phyloP scores from a whole-genome alignment of 257 asterid genomes.

The Apocynum venetum region DNA sequence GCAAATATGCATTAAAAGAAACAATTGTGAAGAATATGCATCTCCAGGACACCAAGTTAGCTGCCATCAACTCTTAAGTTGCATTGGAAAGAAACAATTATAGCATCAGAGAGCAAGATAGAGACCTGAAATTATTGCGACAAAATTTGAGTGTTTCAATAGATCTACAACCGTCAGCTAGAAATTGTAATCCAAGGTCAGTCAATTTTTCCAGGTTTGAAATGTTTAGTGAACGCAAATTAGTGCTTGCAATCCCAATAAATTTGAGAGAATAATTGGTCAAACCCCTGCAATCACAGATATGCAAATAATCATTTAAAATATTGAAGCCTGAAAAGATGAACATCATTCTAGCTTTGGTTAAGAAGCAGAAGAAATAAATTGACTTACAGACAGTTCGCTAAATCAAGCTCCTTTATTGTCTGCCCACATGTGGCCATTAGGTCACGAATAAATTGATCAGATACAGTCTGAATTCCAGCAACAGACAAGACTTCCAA shows the following conservation, averaged over 20 bases:
- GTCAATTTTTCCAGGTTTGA: slow-evolving; percentile 55
- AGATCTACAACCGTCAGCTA: slow-evolving; percentile 68
- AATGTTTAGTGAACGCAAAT: slow-evolving; percentile 56
- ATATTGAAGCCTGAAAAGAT: not conserved
- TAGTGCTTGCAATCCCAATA: slow-evolving; percentile 54
- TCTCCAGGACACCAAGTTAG: not conserved
- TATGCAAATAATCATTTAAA: slow-evolving; percentile 8
- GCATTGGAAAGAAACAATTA: not conserved
- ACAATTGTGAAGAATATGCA: not conserved
- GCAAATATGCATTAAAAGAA: no score
- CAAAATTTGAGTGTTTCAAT: slow-evolving; percentile 52
- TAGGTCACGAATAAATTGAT: slow-evolving; percentile 44
- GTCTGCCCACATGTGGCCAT: slow-evolving; percentile 38
- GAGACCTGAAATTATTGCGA: slow-evolving; percentile 69
- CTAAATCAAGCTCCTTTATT: slow-evolving; percentile 71
- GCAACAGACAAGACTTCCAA: slow-evolving; percentile 85
- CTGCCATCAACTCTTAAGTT: not conserved
- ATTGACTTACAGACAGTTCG: slow-evolving; percentile 64
- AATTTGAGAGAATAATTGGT: slow-evolving; percentile 53
- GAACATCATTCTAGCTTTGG: not conserved
- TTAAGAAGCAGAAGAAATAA: slow-evolving; percentile 16
- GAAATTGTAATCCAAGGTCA: slow-evolving; percentile 61
- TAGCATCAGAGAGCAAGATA: slow-evolving; percentile 3
- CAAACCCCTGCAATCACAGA: slow-evolving; percentile 52
- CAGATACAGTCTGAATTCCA: slow-evolving; percentile 46